A percentile compares a stretch with the other conserved stretches of the same genome.
Evolutionary conservation across 1,284 basidiomycete species (phyloP).

Genomic region (Prillingera fragicola): DNA sequence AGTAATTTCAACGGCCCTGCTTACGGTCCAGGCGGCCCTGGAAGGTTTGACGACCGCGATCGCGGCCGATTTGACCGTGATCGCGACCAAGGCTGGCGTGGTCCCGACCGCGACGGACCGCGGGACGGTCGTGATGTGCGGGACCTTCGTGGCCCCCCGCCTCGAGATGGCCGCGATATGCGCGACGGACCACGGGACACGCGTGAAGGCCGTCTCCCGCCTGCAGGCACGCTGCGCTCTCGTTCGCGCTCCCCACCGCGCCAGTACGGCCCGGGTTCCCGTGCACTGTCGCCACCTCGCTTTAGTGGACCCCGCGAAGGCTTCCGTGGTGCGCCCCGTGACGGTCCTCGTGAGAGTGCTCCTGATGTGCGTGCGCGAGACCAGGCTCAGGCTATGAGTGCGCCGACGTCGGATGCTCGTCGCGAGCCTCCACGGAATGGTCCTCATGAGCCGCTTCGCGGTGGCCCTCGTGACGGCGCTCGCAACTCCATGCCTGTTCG

Average conservation of each 20-base stretch:
- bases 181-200: not conserved
- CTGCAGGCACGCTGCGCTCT: not conserved
- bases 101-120: constrained; percentile 3
- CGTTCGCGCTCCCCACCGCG: constrained; percentile 1
- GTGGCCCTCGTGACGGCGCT: no score
- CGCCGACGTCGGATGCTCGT: no score
- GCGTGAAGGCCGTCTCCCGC: not conserved
- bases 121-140: constrained; percentile 3
- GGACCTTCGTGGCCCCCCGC: not conserved
- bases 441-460: not conserved
- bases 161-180: not conserved
- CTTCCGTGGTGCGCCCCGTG: not conserved
- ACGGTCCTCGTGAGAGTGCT: not conserved
- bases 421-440: not conserved
- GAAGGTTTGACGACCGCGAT: no score
- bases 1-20: no score
- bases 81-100: constrained; percentile 1
- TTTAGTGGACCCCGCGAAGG: no score
- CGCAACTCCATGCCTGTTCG: not conserved
- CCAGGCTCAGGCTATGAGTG: not conserved
- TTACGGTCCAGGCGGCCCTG: no score
- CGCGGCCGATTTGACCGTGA: not conserved
- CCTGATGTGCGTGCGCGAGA: not conserved
- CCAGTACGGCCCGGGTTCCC: constrained; percentile 3
- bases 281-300: no score